Evolutionary conservation across 441 rosid genomes (phyloP).

Genomic region (Erodium chrysanthum): DNA sequence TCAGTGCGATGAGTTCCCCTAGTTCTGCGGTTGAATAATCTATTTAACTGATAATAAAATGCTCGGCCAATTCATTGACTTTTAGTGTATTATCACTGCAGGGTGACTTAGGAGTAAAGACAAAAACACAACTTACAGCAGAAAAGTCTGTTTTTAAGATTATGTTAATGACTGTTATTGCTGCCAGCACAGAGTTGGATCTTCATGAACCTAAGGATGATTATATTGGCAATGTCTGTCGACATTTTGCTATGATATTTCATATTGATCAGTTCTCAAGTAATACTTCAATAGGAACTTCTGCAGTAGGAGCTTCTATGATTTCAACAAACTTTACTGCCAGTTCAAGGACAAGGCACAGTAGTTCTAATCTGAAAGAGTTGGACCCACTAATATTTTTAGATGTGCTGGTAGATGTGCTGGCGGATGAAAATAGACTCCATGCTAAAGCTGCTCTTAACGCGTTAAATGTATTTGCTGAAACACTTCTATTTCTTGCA

Average conservation of each 20-base stretch:
- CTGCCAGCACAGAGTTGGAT: slow-evolving; percentile 79
- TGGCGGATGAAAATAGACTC: slow-evolving; percentile 78
- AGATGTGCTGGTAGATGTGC: slow-evolving; percentile 91
- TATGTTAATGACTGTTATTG: slow-evolving; percentile 66
- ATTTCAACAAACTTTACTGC: slow-evolving; percentile 38
- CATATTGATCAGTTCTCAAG: slow-evolving; percentile 50
- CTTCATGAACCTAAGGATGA: slow-evolving; percentile 66
- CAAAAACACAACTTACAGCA: slow-evolving; percentile 94
- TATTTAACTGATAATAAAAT: background rate
- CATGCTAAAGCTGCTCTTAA: slow-evolving; percentile 83
- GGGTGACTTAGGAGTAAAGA: slow-evolving; percentile 95
- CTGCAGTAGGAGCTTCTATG: slow-evolving; percentile 42
- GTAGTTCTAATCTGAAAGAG: slow-evolving; percentile 58
- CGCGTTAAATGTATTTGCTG: slow-evolving; percentile 80
- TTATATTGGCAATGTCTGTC: slow-evolving; percentile 70
- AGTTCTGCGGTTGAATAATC: background rate
- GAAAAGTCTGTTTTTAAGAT: slow-evolving; percentile 96
- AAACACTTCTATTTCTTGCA: slow-evolving; percentile 82
- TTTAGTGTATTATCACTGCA: slow-evolving; percentile 27
- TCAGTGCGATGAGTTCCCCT: background rate
- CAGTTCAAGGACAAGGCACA: slow-evolving; percentile 50
- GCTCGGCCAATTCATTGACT: slow-evolving; percentile 5
- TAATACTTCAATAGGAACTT: slow-evolving; percentile 38
- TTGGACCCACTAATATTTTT: slow-evolving; percentile 81
- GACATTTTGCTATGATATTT: slow-evolving; percentile 91